Evolutionary conservation across 345 rosid species (phyloP), one percentile per base, ranked within the genome.

Genomic region (Eucalyptus lansdowneana): DNA sequence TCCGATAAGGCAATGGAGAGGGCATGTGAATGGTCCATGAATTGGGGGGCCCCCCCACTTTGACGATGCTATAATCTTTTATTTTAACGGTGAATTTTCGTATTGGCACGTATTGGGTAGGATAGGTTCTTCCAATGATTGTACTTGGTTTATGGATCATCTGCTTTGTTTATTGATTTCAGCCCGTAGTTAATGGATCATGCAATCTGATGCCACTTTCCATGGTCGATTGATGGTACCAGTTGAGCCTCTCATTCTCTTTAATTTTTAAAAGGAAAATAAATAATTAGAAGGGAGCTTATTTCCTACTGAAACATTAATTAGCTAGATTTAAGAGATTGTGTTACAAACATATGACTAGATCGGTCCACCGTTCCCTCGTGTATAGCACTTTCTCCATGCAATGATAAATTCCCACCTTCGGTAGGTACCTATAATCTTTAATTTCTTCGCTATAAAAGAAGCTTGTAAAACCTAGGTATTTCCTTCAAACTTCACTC

Each of bases 21-120:
- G 72, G 89, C 94, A 92, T 88, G 93, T 93, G 94, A 69, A 88
- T 56, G 86, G 91, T 90, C 91, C 93, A 89, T 88, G 25, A 60
- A 86, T 24, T 51, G 21, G 60, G 50, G 90, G 88, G 83, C 51
- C 91, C 87, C 80, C 87, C 53, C 69, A 40, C 67, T 60, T 81
- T 37, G 29, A 24, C 5, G 15, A 15, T n/a, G 88, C 42, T 11
- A 13, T 40, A 11, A 11, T 42, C 3, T 9, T 80, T 50, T 69
- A 11, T 40, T 27, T 44, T 80, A 45, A 34, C 19, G 62, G 37
- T 37, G 51, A 34, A 40, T 58, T 19, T 86, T 72, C 60, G 40
- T 54, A 22, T 76, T 76, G 14, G 67, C 7, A 50, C 37, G 49
- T 80, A 50, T 86, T 31, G 27, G 42, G 50, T 14, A 29, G 67